phyloP scores from a whole-genome alignment of 768 basidiomycete genomes.

The Agrocybe pediades region DNA sequence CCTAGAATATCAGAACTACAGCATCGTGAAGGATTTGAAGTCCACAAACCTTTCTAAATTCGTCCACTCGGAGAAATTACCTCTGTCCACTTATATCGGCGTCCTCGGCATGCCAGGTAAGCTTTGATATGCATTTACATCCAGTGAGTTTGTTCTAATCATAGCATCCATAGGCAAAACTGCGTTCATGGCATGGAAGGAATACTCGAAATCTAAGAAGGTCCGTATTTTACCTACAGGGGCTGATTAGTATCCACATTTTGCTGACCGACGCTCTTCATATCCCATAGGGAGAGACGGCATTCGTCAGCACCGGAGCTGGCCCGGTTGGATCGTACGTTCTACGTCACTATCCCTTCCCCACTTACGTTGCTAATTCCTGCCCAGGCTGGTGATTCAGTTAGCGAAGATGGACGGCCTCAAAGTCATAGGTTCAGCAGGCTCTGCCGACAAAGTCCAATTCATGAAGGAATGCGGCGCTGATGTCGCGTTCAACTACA shows the following conservation, averaged over 20 bases:
- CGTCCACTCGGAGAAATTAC: constrained; percentile 44
- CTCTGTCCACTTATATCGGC: constrained; percentile 51
- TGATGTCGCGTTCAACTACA: constrained; percentile 76
- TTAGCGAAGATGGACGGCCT: constrained; percentile 50
- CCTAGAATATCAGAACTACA: constrained; percentile 44
- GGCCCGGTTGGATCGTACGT: constrained; percentile 64
- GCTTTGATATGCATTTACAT: constrained; percentile 9
- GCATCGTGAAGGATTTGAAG: constrained; percentile 24
- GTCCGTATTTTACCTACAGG: constrained; percentile 17
- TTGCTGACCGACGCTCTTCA: not conserved
- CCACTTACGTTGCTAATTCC: not conserved
- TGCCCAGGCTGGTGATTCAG: constrained; percentile 46
- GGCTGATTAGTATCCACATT: not conserved
- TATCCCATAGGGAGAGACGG: constrained; percentile 36
- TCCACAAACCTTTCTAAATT: constrained; percentile 23
- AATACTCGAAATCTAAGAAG: constrained; percentile 38
- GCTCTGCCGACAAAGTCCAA: constrained; percentile 70
- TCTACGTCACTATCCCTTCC: not conserved
- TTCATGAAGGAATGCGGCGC: constrained; percentile 63
- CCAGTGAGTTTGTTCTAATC: not conserved
- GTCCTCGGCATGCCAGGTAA: constrained; percentile 56
- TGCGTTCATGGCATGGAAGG: constrained; percentile 42
- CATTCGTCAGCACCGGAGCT: constrained; percentile 42
- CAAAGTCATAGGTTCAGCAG: constrained; percentile 73
- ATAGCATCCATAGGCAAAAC: constrained; percentile 31